Evolutionary conservation across 2,329 filamentous ascomycete genomes (phyloP), one percentile per base, ranked within the genome.

Genomic region (Albophoma yamanashiensis): DNA sequence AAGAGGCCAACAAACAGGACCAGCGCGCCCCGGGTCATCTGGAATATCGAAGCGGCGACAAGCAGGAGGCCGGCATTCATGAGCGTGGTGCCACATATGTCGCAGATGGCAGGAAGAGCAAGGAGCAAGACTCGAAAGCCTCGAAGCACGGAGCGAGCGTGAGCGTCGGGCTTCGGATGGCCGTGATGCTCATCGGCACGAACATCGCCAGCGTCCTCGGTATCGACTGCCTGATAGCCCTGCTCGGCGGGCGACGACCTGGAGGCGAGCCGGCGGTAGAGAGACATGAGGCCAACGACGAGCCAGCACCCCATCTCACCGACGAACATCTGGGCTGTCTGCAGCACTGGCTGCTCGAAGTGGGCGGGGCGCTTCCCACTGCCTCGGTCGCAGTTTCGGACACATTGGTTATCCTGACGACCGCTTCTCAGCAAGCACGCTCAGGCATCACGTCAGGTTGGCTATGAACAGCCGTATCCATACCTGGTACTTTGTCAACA

Each of bases 261-360:
- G 53, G 76, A 74, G 55, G 75, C 67, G 67, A 83, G 82, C 63
- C 81, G 82, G 56, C 80, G 79, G 74, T 89, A 89, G 2, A 93
- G 75, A 27, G 83, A 79, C 70, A 89, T 86, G 57, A 82, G 68
- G 27, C 88, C 86, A 52, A 97, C 83, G 58, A 99, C 91, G 17
- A 97, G 82, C 92, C 93, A 99, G 78, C 92, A 96, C 64, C 92
- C 93, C 82, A 91, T 89, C 74, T 99, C 94, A 60, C 94, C 94
- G 63, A 97, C 82, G 73, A 99, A 99, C 94, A 99, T 99, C 74
- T 97, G 94, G 1, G 91, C 86, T 64, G 94, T 97, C 73, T 99
- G 94, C 59, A 97, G 86, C 58, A 99, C 92, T 22, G 94, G 94
- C 72, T 97, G 93, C 73, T 97, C 91, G 75, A 99, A 97, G 67